These are phyloP conservation scores for Barnettozyma sp. DNA, from an alignment of 805 yeast genomes.

Conservation along the genomic window DNA sequence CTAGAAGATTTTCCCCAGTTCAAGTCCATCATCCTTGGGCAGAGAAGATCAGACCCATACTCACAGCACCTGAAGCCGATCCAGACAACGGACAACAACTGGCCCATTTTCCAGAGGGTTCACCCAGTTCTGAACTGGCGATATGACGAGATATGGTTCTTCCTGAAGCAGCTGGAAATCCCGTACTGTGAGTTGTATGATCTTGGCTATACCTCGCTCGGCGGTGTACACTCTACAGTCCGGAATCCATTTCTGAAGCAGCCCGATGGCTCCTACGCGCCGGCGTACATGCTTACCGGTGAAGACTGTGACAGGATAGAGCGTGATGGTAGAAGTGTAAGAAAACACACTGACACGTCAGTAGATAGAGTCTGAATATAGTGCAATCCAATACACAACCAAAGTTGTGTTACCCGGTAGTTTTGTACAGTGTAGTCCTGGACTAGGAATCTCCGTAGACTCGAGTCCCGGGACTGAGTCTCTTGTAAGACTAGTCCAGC, in stretches of 20 bases:
- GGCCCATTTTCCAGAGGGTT: slow-evolving; percentile 82
- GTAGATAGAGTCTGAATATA: not conserved
- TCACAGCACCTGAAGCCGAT: slow-evolving; percentile 52
- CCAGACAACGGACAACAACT: slow-evolving; percentile 77
- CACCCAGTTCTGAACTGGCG: slow-evolving; percentile 91
- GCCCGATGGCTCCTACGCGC: slow-evolving; percentile 30
- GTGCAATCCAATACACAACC: too few species aligned
- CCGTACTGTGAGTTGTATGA: slow-evolving; percentile 76
- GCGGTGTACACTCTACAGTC: slow-evolving; percentile 65
- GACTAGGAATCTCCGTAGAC: too few species aligned
- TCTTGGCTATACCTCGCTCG: slow-evolving; percentile 82
- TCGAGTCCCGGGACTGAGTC: too few species aligned
- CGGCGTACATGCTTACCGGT: slow-evolving; percentile 54
- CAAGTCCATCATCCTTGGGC: slow-evolving; percentile 81
- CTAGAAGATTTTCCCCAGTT: slow-evolving; percentile 44
- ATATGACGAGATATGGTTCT: slow-evolving; percentile 79
- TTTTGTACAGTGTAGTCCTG: too few species aligned
- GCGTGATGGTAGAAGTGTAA: slow-evolving; percentile 32
- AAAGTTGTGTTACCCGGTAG: too few species aligned
- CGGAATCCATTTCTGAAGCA: slow-evolving; percentile 56
- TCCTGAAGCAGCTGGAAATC: slow-evolving; percentile 50
- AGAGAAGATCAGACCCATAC: slow-evolving; percentile 81
- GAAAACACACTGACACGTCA: not conserved
- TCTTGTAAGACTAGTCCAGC: too few species aligned
- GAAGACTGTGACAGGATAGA: slow-evolving; percentile 57